A percentile compares a stretch with the other conserved stretches of the same genome.
These are phyloP conservation scores for Piromyces finnis DNA, from an alignment of 192 early-diverging fungal genomes.

Conservation along the genomic window DNA sequence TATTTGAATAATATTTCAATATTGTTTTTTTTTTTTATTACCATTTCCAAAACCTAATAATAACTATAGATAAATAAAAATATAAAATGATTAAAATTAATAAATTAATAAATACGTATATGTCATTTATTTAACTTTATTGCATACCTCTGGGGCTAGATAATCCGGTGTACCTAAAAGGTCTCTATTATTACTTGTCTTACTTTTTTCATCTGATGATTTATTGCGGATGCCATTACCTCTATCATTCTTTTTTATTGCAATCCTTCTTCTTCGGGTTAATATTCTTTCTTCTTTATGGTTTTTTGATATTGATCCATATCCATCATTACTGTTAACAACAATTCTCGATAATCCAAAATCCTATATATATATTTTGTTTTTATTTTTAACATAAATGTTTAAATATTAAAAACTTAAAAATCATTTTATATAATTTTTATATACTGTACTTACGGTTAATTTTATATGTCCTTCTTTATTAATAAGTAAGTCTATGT, in stretches of 20 bases:
- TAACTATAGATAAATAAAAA: background rate
- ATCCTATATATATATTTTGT: conserved; percentile 20
- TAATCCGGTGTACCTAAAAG: conserved; percentile 80
- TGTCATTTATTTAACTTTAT: conserved; percentile 20
- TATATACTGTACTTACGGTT: conserved; percentile 17
- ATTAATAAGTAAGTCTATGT: conserved; percentile 58
- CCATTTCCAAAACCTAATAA: background rate
- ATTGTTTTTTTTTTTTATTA: no score
- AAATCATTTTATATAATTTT: no score
- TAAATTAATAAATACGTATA: background rate
- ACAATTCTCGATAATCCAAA: conserved; percentile 82
- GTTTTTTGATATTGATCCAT: background rate
- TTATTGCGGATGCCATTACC: background rate
- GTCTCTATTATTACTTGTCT: conserved; percentile 3
- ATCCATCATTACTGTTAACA: background rate
- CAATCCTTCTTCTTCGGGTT: background rate
- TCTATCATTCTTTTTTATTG: conserved; percentile 18
- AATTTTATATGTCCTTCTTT: conserved; percentile 81
- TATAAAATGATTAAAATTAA: background rate
- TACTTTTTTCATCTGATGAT: conserved; percentile 1
- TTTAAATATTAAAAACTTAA: no score
- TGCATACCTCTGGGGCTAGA: conserved; percentile 82
- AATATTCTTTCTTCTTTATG: background rate
- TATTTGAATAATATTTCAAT: background rate
- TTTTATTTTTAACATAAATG: background rate